Evolutionary conservation across 2,329 filamentous ascomycete genomes (phyloP), one percentile per base, ranked within the genome.

Genomic region (Cordyceps pruinosa): DNA sequence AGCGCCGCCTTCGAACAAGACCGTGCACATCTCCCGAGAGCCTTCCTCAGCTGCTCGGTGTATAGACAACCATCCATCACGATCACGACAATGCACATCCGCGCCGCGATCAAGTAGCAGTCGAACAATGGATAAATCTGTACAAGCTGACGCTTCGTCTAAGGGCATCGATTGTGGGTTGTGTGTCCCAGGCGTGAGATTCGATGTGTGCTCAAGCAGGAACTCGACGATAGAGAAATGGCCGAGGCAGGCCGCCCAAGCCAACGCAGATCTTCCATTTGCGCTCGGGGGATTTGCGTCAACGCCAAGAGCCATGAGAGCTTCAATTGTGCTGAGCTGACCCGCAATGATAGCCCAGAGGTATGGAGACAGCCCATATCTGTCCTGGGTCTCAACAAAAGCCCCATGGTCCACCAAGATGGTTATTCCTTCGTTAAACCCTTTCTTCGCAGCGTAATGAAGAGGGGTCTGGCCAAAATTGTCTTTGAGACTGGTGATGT

Each of bases 11-110:
- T 62, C 57, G 47, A 66, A 47, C 56, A 66, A 59, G 47, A 63
- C 55, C n/a, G 56, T 34, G 53, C 56, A 65, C 63, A 58, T 57
- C 8, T 64, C 62, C 37, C 54, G 21, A 61, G 65, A 56, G 57
- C 63, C 62, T 34, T 62, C 54, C 57, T 61, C 59, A 19, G 63
- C 61, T 57, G 64, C 64, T 34, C 46, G 44, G 23, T 61, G 60
- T 32, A 61, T 39, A 26, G 59, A 54, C 8, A 55, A 58, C 62
- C 62, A 65, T 49, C 63, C 62, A 58, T 63, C 59, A 13, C 58
- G 60, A 61, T 65, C 61, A 54, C 56, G 58, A 59, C 55, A 28
- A 57, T 64, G 63, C 23, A 59, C 5, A 41, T 41, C 12, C 12
- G 37, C 37, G n/a, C 37, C 37, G 3, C 3, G 3, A 12, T 5